Base-by-base conservation (phyloP, 495 filamentous ascomycete genomes). In the Eremomyces bilateralis region DNA sequence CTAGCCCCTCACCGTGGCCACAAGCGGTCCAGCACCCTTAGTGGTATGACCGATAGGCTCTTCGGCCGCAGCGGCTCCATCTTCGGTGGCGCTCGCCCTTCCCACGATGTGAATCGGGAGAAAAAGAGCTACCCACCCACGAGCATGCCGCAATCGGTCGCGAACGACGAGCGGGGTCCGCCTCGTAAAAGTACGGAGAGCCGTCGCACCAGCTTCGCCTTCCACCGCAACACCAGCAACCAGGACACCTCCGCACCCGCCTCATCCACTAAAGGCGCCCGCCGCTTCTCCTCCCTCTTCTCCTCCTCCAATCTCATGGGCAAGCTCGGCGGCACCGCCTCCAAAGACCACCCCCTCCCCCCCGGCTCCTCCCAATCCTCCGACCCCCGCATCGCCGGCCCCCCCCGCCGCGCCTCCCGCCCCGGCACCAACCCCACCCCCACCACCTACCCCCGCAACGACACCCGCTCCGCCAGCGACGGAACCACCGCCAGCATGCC, bases 21-120 rank as follows among this genome's bases (percentile, higher is more conserved):
- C 59, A 84, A 81, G 55, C 65, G 84, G 41, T 91, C 84, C 1
- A 92, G 73, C 53, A 94, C 84, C 3, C 71, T 93, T 44, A 75
- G 80, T 22, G 74, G 80, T 38, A 68, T 84, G 37, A 60, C 71
- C 19, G 76, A 76, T 44, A 80, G 75, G 51, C 55, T 90, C 11
- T 78, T 92, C 52, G 70, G 77, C 37, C 71, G 83, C 24, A 76
- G 73, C 37, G 72, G 71, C 12, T 85, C 78, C 4, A 61, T 90
- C 24, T 81, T 90, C 49, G 72, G 76, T 13, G 65, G 64, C 11
- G 42, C 6, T 27, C 24, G 24, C 13, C 24, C 24, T 8, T 8
- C 8, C 24, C 24, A 27, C 24, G 24, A 27, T 27, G 31, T 34
- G 34, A 27, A 59, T 45, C 56, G 54, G 43, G 51, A 47, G 16